Percentiles rank a stretch among this genome's conserved stretches.
phyloP scores from a whole-genome alignment of 148 eudicot species.

The Rhododendron molle region DNA sequence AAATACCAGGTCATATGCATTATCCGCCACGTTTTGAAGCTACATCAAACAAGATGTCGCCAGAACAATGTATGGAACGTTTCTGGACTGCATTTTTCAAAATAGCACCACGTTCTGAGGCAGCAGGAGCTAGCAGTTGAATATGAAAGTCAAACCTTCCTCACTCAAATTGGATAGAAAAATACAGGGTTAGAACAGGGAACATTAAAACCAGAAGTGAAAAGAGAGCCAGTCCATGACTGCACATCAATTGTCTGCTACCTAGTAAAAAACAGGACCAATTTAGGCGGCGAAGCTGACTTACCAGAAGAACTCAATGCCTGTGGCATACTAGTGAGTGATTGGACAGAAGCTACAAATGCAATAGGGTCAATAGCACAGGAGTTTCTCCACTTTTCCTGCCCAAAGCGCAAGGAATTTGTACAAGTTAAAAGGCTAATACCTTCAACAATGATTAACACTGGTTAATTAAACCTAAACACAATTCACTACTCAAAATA shows the following conservation, averaged over 20 bases:
- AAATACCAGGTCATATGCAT: slow-evolving; percentile 94
- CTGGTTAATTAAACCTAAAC: not conserved
- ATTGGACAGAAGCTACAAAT: slow-evolving; percentile 77
- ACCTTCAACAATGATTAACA: not conserved
- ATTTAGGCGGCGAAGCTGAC: slow-evolving; percentile 5
- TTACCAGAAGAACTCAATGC: slow-evolving; percentile 80
- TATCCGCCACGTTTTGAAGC: slow-evolving; percentile 96
- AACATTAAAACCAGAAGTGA: not conserved
- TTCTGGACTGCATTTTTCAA: slow-evolving; percentile 73
- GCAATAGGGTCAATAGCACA: slow-evolving; percentile 93
- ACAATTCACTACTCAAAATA: not conserved
- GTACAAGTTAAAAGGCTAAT: not conserved
- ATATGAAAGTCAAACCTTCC: slow-evolving; percentile 96
- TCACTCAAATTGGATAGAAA: slow-evolving; percentile 28
- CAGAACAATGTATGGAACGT: slow-evolving; percentile 73
- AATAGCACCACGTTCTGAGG: slow-evolving; percentile 84
- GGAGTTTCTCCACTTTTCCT: slow-evolving; percentile 60
- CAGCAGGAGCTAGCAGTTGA: slow-evolving; percentile 87
- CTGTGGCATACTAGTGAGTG: slow-evolving; percentile 71
- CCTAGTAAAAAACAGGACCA: not conserved
- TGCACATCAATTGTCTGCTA: not conserved
- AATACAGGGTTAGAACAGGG: not conserved
- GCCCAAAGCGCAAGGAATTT: slow-evolving; percentile 5
- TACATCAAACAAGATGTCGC: slow-evolving; percentile 59
- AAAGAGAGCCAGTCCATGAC: not conserved